These are phyloP conservation scores for Solanum chiquidenum DNA, from an alignment of 257 asterid species.

Conservation along the genomic window DNA sequence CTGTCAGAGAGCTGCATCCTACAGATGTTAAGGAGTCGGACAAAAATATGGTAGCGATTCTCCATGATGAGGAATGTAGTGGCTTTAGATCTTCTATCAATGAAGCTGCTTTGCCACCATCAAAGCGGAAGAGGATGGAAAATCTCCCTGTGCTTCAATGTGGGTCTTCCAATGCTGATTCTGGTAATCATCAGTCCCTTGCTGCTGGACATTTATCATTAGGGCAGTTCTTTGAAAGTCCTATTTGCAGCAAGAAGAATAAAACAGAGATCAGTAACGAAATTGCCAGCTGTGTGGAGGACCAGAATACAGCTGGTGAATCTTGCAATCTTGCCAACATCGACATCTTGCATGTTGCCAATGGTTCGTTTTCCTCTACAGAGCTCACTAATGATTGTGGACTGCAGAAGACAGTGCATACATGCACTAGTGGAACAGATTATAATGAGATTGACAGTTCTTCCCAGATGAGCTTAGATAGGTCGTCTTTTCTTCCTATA, in stretches of 20 bases:
- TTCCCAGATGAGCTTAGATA: conserved; percentile 16
- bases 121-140: conserved; percentile 31
- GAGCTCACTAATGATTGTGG: conserved; percentile 11
- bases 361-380: conserved; percentile 15
- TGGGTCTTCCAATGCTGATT: conserved; percentile 13
- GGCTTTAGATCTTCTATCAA: conserved; percentile 4
- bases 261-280: conserved; percentile 2
- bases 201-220: background rate
- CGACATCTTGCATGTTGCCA: conserved; percentile 2
- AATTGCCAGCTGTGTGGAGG: conserved; percentile 4
- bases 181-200: conserved; percentile 1
- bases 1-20: conserved; percentile 14
- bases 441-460: conserved; percentile 3
- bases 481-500: conserved; percentile 5
- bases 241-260: background rate
- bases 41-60: conserved; percentile 1
- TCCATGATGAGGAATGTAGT: conserved; percentile 7
- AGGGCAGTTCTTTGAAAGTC: conserved; percentile 2
- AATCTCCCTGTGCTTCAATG: conserved; percentile 5
- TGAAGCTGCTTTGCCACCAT: conserved; percentile 18
- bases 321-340: conserved; percentile 10
- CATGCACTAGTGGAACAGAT: background rate
- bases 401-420: conserved; percentile 11
- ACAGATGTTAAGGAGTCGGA: conserved; percentile 14
- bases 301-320: conserved; percentile 2